phyloP scores from a whole-genome alignment of 345 rosid genomes.

The Salix brachista region DNA sequence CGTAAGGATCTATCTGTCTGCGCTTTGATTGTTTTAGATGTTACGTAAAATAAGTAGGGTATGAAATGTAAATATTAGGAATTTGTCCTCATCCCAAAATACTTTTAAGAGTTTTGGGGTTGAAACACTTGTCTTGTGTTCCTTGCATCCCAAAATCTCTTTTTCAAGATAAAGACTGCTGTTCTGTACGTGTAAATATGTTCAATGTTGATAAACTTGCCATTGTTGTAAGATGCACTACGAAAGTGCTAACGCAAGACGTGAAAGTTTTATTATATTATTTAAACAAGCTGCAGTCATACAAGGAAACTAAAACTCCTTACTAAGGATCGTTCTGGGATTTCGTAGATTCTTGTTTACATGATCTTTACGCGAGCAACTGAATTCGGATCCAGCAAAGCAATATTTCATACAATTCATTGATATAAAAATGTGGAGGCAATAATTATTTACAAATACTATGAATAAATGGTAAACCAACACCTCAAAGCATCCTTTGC shows the following conservation, averaged over 20 bases:
- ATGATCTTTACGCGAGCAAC: not conserved
- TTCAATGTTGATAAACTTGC: not conserved
- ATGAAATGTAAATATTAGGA: not conserved
- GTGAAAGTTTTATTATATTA: not conserved
- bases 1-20: not conserved
- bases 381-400: not conserved
- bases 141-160: not conserved
- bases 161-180: not conserved
- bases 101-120: not conserved
- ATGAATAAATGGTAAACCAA: not conserved
- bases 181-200: not conserved
- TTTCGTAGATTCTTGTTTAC: not conserved
- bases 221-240: not conserved
- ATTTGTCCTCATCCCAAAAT: not conserved
- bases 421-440: not conserved
- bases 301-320: not conserved
- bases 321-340: not conserved
- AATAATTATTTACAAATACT: slow-evolving; percentile 20
- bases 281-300: not conserved
- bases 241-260: not conserved
- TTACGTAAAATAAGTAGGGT: not conserved
- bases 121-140: not conserved
- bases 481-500: not conserved
- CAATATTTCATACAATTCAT: not conserved
- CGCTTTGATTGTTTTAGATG: not conserved